Evolutionary conservation across 2,329 filamentous ascomycete genomes (phyloP).

Genomic region (Alternaria alternata): DNA sequence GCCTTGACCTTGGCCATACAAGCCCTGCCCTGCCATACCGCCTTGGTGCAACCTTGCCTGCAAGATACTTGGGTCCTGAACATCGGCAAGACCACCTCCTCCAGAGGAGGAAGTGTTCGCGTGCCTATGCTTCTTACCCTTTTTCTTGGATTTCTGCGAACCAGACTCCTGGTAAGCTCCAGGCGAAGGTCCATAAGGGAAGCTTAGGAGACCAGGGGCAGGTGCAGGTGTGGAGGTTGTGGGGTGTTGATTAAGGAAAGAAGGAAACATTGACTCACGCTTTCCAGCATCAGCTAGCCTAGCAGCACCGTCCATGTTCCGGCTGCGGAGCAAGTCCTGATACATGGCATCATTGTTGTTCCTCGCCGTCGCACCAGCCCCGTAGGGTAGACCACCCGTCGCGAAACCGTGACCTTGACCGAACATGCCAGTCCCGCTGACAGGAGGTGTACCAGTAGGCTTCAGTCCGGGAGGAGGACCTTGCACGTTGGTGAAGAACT

Average conservation of each 20-base stretch:
- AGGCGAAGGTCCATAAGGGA: slow-evolving; percentile 87
- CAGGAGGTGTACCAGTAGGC: slow-evolving; percentile 91
- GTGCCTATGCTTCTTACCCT: slow-evolving; percentile 99
- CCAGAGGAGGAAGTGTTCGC: slow-evolving; percentile 99
- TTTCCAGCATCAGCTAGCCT: slow-evolving; percentile 87
- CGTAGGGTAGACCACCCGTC: slow-evolving; percentile 70
- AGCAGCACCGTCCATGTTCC: slow-evolving; percentile 66
- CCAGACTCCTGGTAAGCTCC: slow-evolving; percentile 89
- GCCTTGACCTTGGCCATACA: slow-evolving; percentile 90
- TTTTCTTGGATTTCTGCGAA: slow-evolving; percentile 97
- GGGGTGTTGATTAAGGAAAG: slow-evolving; percentile 85
- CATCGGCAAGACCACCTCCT: slow-evolving; percentile 99
- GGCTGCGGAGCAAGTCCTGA: slow-evolving; percentile 80
- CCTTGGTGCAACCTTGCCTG: slow-evolving; percentile 95
- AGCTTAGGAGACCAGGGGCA: slow-evolving; percentile 89
- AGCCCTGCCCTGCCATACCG: slow-evolving; percentile 81
- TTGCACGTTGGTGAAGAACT: slow-evolving; percentile 86
- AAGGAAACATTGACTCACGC: slow-evolving; percentile 98
- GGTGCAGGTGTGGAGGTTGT: slow-evolving; percentile 84
- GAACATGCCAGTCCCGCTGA: slow-evolving; percentile 81
- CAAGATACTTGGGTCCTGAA: slow-evolving; percentile 99
- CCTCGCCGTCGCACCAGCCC: slow-evolving; percentile 68
- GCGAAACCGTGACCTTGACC: slow-evolving; percentile 87
- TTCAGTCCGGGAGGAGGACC: slow-evolving; percentile 95
- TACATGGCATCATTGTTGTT: slow-evolving; percentile 78